These are phyloP conservation scores for Fomitopsis schrenkii DNA, from an alignment of 1,284 basidiomycete species.

Conservation along the genomic window DNA sequence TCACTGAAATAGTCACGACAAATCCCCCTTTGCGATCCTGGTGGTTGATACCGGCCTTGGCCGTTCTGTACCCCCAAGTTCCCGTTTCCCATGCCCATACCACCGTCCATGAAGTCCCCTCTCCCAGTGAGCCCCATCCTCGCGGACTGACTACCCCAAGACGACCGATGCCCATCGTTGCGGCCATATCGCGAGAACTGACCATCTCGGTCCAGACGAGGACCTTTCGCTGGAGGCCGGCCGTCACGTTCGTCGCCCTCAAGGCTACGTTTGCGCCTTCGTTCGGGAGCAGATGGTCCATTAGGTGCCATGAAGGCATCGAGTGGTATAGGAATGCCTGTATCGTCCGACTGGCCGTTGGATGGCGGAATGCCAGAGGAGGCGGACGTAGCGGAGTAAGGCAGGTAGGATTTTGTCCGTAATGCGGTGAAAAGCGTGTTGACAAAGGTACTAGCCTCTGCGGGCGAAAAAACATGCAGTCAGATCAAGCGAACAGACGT, in stretches of 20 bases:
- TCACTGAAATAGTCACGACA: constrained; percentile 90
- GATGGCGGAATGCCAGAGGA: constrained; percentile 27
- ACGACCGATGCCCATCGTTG: constrained; percentile 20
- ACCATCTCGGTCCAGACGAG: constrained; percentile 56
- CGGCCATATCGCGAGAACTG: constrained; percentile 57
- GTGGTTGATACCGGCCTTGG: constrained; percentile 58
- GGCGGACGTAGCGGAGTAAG: constrained; percentile 44
- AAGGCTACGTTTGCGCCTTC: constrained; percentile 59
- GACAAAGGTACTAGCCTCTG: constrained; percentile 79
- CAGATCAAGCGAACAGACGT: constrained; percentile 4
- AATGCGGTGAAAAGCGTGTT: constrained; percentile 81
- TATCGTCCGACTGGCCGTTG: constrained; percentile 40
- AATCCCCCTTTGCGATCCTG: constrained; percentile 59
- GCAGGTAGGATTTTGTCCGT: constrained; percentile 77
- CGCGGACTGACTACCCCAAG: constrained; percentile 33
- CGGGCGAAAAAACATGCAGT: not conserved
- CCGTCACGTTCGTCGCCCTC: constrained; percentile 58
- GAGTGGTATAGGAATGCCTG: constrained; percentile 75
- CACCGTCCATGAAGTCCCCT: constrained; percentile 28
- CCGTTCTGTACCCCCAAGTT: constrained; percentile 37
- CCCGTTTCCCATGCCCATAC: constrained; percentile 28
- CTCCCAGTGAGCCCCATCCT: constrained; percentile 24
- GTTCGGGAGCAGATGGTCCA: constrained; percentile 39
- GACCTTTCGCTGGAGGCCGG: constrained; percentile 65
- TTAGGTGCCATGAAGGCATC: constrained; percentile 54